These are phyloP conservation scores for Pythium vanterpoolii DNA, from an alignment of 352 stramenopile species.

Conservation along the genomic window DNA sequence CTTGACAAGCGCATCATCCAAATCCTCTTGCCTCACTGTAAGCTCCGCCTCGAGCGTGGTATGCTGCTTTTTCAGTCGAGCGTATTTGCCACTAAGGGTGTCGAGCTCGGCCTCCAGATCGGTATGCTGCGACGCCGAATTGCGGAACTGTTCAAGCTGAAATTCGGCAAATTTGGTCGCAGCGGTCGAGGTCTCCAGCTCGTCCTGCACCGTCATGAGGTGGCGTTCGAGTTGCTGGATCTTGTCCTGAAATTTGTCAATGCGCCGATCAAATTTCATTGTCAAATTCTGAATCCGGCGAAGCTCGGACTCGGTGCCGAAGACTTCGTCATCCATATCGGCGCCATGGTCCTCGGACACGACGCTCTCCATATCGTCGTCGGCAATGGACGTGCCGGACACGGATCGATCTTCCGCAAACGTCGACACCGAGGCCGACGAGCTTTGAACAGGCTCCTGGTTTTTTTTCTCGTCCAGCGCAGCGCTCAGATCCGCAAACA, in stretches of 20 bases:
- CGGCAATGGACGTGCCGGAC: conserved; percentile 46
- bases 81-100: conserved; percentile 19
- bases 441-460: conserved; percentile 43
- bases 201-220: conserved; percentile 55
- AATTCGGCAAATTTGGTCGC: conserved; percentile 83
- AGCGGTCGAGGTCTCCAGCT: conserved; percentile 74
- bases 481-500: conserved; percentile 60
- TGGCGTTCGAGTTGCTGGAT: conserved; percentile 72
- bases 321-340: conserved; percentile 33
- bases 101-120: conserved; percentile 30
- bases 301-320: conserved; percentile 43
- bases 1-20: conserved; percentile 17
- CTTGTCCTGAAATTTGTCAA: conserved; percentile 68
- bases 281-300: conserved; percentile 54
- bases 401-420: conserved; percentile 65
- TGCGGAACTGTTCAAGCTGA: conserved; percentile 69
- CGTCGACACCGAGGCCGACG: conserved; percentile 56
- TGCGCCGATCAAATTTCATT: conserved; percentile 58
- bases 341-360: conserved; percentile 21
- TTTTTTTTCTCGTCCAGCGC: conserved; percentile 56
- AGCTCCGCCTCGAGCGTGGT: conserved; percentile 16
- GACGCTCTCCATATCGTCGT: conserved; percentile 30
- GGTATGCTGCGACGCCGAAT: conserved; percentile 46
- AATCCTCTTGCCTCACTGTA: conserved; percentile 13
- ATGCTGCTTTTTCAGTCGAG: conserved; percentile 5